These are phyloP conservation scores for Fusarium xyrophilum DNA, from an alignment of 2,329 filamentous ascomycete genomes.

Conservation along the genomic window DNA sequence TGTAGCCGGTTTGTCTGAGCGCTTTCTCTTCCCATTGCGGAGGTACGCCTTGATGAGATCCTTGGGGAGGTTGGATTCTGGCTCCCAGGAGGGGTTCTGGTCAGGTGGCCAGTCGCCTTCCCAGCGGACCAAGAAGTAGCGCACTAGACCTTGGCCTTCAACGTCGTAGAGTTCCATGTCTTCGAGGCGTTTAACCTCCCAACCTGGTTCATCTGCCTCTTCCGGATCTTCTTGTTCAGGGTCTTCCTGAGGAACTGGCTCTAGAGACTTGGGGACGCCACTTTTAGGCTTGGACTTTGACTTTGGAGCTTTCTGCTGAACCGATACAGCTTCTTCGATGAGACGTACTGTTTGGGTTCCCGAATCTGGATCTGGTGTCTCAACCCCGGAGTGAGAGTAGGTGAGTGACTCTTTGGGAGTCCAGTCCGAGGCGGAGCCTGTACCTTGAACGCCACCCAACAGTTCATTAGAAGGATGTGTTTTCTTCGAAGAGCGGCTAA, in stretches of 20 bases:
- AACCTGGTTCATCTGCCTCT: slow-evolving; percentile 42
- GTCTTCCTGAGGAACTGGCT: neutral
- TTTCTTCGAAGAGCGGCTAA: neutral
- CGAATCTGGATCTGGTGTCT: slow-evolving; percentile 5
- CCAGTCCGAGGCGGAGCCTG: slow-evolving; percentile 1
- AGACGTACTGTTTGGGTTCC: neutral
- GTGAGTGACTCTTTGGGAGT: neutral
- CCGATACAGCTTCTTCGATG: neutral
- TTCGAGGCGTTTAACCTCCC: slow-evolving; percentile 55
- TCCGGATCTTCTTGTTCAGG: neutral
- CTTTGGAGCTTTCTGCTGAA: slow-evolving; percentile 2
- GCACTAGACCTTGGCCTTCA: slow-evolving; percentile 46
- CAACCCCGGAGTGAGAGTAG: slow-evolving; percentile 9
- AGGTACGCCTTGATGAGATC: slow-evolving; percentile 52
- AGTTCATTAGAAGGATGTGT: neutral
- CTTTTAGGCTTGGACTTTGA: neutral
- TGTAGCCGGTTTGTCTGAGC: neutral
- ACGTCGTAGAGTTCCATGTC: slow-evolving; percentile 50
- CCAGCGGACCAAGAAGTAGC: slow-evolving; percentile 63
- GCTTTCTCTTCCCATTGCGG: slow-evolving; percentile 39
- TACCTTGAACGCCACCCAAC: neutral
- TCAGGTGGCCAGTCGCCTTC: slow-evolving; percentile 62
- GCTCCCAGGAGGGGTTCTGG: slow-evolving; percentile 66
- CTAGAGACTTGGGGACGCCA: neutral
- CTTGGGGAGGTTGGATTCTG: slow-evolving; percentile 57